These are phyloP conservation scores for Candida frijolesensis DNA, from an alignment of 1,139 yeast genomes.

Conservation along the genomic window DNA sequence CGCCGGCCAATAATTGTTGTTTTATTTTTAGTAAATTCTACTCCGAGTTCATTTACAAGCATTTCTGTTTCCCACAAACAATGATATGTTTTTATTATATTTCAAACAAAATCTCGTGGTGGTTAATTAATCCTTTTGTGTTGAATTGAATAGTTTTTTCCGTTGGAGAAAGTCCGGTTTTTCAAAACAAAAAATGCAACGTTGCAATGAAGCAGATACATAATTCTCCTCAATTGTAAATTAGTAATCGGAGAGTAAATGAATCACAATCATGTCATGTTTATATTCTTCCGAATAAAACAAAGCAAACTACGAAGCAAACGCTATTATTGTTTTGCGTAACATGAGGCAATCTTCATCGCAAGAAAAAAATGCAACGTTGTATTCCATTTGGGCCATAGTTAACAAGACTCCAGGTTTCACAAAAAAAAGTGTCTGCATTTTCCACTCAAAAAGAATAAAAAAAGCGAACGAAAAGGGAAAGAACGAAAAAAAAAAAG, in stretches of 20 bases:
- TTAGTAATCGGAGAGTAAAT: background rate
- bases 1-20: too few relatives aligned
- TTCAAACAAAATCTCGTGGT: background rate
- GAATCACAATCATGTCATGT: too few relatives aligned
- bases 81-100: too few relatives aligned
- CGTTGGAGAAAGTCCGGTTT: constrained; percentile 2
- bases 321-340: too few relatives aligned
- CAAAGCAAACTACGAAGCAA: too few relatives aligned
- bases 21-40: too few relatives aligned
- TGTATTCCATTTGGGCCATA: constrained; percentile 13
- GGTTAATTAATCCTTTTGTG: background rate
- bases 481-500: background rate
- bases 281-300: too few relatives aligned
- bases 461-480: background rate
- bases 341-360: too few relatives aligned
- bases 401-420: background rate
- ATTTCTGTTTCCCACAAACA: too few relatives aligned
- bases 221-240: background rate
- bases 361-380: constrained; percentile 18
- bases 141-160: background rate
- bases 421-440: constrained; percentile 11
- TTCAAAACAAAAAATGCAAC: constrained; percentile 18
- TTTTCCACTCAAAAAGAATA: background rate
- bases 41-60: too few relatives aligned
- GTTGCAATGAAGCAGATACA: constrained; percentile 18